Evolutionary conservation across 805 yeast genomes (phyloP).

Genomic region (Candida andamanensis): DNA sequence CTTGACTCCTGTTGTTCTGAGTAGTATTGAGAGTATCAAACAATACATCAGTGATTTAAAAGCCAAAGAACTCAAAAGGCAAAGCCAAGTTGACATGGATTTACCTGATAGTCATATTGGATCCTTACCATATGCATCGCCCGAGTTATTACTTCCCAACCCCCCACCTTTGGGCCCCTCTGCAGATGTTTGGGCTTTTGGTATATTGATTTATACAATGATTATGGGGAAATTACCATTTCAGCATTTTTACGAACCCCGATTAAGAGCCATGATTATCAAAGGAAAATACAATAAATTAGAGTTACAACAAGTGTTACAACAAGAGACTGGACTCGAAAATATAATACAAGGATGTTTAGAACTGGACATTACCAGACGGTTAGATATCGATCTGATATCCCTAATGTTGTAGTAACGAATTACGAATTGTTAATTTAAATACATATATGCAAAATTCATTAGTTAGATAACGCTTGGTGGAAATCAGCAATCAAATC

Average conservation of each 20-base stretch:
- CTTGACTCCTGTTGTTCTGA: conserved; percentile 1
- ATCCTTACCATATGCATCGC: conserved; percentile 88
- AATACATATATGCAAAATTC: no score
- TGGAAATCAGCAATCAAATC: conserved; percentile 73
- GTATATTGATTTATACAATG: conserved; percentile 72
- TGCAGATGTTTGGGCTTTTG: conserved; percentile 90
- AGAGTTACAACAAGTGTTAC: conserved; percentile 22
- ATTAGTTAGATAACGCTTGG: conserved; percentile 52
- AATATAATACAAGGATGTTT: conserved; percentile 51
- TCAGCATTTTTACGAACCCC: conserved; percentile 77
- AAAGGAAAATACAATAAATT: conserved; percentile 57
- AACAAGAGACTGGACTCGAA: conserved; percentile 23
- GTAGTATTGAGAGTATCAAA: conserved; percentile 12
- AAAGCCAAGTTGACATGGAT: conserved; percentile 28
- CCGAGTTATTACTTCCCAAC: conserved; percentile 65
- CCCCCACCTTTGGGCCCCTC: conserved; percentile 60
- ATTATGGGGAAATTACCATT: conserved; percentile 74
- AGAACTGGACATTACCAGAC: conserved; percentile 42
- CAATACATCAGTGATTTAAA: conserved; percentile 12
- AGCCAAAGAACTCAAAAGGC: conserved; percentile 12
- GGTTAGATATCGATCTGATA: conserved; percentile 45
- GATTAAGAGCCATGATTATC: conserved; percentile 65
- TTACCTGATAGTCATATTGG: conserved; percentile 73
- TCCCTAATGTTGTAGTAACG: no score
- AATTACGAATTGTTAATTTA: no score